Percentiles rank a stretch among this genome's conserved stretches.
Evolutionary conservation across 2,329 filamentous ascomycete genomes (phyloP).

Genomic region (Beauveria bassiana): DNA sequence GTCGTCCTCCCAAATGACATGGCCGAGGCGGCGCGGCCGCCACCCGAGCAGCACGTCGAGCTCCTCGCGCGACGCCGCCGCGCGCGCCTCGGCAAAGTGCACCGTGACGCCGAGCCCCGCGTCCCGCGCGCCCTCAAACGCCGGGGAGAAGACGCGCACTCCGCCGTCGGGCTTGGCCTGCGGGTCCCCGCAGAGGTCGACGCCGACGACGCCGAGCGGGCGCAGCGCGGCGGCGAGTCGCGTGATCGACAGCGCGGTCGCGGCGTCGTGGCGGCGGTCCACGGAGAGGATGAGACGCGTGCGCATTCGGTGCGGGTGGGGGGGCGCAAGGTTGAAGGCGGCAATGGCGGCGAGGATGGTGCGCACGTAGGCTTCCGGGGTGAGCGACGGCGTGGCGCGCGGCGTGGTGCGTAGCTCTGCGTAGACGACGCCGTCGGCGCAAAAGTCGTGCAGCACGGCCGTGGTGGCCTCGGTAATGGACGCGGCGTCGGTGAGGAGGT

Average conservation of each 20-base stretch:
- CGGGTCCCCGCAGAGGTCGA: slow-evolving; percentile 77
- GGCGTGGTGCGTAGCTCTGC: slow-evolving; percentile 77
- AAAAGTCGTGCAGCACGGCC: slow-evolving; percentile 59
- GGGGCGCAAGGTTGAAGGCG: slow-evolving; percentile 33
- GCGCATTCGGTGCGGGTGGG: slow-evolving; percentile 34
- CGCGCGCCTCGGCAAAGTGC: slow-evolving; percentile 67
- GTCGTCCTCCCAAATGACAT: slow-evolving; percentile 68
- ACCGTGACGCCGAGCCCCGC: slow-evolving; percentile 57
- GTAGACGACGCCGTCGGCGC: slow-evolving; percentile 64
- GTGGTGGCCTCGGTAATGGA: slow-evolving; percentile 56
- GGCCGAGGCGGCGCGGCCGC: slow-evolving; percentile 61
- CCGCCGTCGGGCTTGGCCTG: slow-evolving; percentile 41
- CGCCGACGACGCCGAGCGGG: slow-evolving; percentile 53
- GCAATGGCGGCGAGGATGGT: slow-evolving; percentile 59
- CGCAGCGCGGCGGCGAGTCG: slow-evolving; percentile 51
- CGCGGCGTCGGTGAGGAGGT: slow-evolving; percentile 55
- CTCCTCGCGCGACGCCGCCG: slow-evolving; percentile 48
- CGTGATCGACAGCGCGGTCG: slow-evolving; percentile 56
- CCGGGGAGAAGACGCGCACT: slow-evolving; percentile 49
- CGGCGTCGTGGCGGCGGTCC: slow-evolving; percentile 55
- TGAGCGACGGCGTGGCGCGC: slow-evolving; percentile 50
- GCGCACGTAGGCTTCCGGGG: slow-evolving; percentile 56
- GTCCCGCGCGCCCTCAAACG: slow-evolving; percentile 49
- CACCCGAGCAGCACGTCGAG: slow-evolving; percentile 57
- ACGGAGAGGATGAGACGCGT: slow-evolving; percentile 65